Percentiles rank a stretch among this genome's conserved stretches.
phyloP scores from a whole-genome alignment of 495 filamentous ascomycete genomes.

The Aspergillus kassunensis region DNA sequence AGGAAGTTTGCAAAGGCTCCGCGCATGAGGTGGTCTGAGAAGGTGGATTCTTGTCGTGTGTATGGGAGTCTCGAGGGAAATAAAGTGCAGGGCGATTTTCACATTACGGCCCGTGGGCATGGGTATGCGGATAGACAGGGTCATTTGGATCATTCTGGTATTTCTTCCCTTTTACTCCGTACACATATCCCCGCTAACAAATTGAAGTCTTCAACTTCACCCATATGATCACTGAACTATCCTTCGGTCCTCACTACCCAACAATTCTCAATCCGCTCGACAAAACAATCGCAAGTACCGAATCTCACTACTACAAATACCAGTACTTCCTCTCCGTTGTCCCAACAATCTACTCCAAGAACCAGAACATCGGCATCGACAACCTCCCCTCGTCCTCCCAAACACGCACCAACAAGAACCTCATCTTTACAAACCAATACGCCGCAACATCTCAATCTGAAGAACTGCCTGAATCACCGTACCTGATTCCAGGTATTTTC shows the following conservation, averaged over 20 bases:
- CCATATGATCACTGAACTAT: slow-evolving; percentile 93
- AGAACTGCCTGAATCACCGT: slow-evolving; percentile 58
- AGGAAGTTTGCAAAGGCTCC: slow-evolving; percentile 69
- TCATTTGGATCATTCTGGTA: slow-evolving; percentile 83
- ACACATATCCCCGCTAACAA: not conserved
- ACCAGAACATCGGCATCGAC: slow-evolving; percentile 43
- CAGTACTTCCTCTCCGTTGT: slow-evolving; percentile 98
- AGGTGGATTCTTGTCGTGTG: slow-evolving; percentile 70
- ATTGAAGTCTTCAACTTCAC: slow-evolving; percentile 90
- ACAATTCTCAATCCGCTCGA: slow-evolving; percentile 92
- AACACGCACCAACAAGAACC: slow-evolving; percentile 36
- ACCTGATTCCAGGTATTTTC: slow-evolving; percentile 80
- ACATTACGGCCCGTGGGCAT: slow-evolving; percentile 93
- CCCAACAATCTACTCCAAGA: slow-evolving; percentile 82
- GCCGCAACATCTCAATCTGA: slow-evolving; percentile 84
- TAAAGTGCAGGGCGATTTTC: slow-evolving; percentile 97
- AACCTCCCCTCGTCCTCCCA: slow-evolving; percentile 27
- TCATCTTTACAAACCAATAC: slow-evolving; percentile 95
- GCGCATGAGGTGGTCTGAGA: slow-evolving; percentile 51
- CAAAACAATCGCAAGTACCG: slow-evolving; percentile 74
- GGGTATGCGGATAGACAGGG: slow-evolving; percentile 76
- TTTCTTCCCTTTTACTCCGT: slow-evolving; percentile 24
- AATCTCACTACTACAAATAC: slow-evolving; percentile 83
- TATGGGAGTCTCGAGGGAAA: slow-evolving; percentile 88
- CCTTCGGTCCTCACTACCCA: slow-evolving; percentile 93